Conservation (phyloP, 192 early-diverging fungal species). For the Linnemannia hyalina region DNA sequence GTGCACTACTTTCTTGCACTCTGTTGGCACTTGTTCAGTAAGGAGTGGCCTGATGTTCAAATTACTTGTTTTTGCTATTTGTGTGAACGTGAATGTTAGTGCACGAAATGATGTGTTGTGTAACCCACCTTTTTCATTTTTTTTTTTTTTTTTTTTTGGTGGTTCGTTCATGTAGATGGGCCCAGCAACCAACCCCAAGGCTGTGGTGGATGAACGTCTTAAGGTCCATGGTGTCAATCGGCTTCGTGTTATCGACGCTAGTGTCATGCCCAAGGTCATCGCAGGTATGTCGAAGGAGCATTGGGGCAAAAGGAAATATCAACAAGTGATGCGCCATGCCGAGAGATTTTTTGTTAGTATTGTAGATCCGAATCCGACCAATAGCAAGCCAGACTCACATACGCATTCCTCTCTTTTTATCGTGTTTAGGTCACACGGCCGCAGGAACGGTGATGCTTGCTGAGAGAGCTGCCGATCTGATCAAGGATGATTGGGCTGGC, state of each 20-base stretch:
- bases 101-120: background rate
- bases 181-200: conserved; percentile 11
- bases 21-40: conserved; percentile 29
- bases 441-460: conserved; percentile 35
- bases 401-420: background rate
- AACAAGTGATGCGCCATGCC: no score
- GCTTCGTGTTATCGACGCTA: conserved; percentile 27
- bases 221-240: conserved; percentile 24
- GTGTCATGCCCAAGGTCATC: conserved; percentile 30
- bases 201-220: conserved; percentile 20
- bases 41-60: background rate
- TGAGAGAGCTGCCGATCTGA: conserved; percentile 25
- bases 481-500: conserved; percentile 22
- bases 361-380: background rate
- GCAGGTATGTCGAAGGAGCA: conserved; percentile 3
- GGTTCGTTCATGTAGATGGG: conserved; percentile 8
- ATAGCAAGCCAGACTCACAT: background rate
- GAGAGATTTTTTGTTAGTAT: background rate
- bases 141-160: background rate
- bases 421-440: conserved; percentile 13
- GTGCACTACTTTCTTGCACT: conserved; percentile 7
- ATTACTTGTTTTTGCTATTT: background rate
- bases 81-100: background rate
- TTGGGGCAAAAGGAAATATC: background rate
- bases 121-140: background rate